A percentile compares a stretch with the other conserved stretches of the same genome.
These are phyloP conservation scores for Plasmodium gaboni DNA, from an alignment of 169 alveolate species.

Conservation along the genomic window DNA sequence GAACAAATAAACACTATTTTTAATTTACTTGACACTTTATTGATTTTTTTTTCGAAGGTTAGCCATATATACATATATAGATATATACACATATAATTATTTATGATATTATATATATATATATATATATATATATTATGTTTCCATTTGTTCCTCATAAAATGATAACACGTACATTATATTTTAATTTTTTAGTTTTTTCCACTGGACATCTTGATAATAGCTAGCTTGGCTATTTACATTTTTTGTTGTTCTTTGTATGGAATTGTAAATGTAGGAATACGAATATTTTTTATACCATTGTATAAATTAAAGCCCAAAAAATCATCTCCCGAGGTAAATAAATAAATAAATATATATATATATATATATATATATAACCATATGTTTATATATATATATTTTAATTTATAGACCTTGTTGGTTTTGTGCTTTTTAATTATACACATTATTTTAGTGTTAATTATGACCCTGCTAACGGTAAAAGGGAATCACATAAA, in stretches of 20 bases:
- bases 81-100: background rate
- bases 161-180: background rate
- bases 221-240: constrained; percentile 79
- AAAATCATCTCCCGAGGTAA: constrained; percentile 84
- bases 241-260: constrained; percentile 80
- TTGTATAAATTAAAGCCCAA: constrained; percentile 79
- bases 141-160: background rate
- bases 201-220: constrained; percentile 81
- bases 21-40: constrained; percentile 73
- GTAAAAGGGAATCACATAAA: constrained; percentile 68
- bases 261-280: constrained; percentile 83
- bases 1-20: constrained; percentile 78
- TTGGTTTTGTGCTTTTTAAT: constrained; percentile 78
- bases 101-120: background rate
- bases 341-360: background rate
- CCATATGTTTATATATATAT: background rate
- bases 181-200: constrained; percentile 44
- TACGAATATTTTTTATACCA: constrained; percentile 78
- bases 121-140: background rate
- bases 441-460: constrained; percentile 79
- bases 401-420: constrained; percentile 59
- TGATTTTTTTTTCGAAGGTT: constrained; percentile 53
- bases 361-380: background rate
- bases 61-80: background rate
- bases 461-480: constrained; percentile 83